phyloP scores from a whole-genome alignment of 345 rosid genomes.

The Acer campestre region DNA sequence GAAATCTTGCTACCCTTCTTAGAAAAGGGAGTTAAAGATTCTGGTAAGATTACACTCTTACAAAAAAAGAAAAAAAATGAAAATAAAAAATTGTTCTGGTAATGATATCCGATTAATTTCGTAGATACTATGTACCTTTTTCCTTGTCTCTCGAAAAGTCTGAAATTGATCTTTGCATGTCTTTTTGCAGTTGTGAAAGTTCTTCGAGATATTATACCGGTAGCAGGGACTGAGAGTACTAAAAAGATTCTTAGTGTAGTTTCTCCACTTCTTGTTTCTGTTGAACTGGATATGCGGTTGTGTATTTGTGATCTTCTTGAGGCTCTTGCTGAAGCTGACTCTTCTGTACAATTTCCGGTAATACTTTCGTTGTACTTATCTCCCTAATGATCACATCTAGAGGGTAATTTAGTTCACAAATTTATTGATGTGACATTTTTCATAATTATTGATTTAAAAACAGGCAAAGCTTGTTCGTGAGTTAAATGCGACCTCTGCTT shows the following conservation, averaged over 20 bases:
- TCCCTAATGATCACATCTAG: background rate
- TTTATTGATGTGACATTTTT: slow-evolving; percentile 17
- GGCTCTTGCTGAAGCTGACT: slow-evolving; percentile 67
- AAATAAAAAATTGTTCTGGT: slow-evolving; percentile 54
- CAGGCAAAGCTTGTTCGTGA: slow-evolving; percentile 69
- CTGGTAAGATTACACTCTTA: slow-evolving; percentile 50
- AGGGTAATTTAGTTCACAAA: slow-evolving; percentile 12
- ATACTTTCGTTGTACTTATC: slow-evolving; percentile 23
- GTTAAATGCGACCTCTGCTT: slow-evolving; percentile 70
- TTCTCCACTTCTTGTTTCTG: slow-evolving; percentile 71
- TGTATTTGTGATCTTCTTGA: slow-evolving; percentile 71
- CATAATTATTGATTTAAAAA: slow-evolving; percentile 28
- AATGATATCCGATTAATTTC: slow-evolving; percentile 17
- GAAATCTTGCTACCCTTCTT: slow-evolving; percentile 73
- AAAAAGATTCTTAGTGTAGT: slow-evolving; percentile 49
- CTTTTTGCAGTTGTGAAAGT: slow-evolving; percentile 55
- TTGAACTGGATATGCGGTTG: slow-evolving; percentile 57
- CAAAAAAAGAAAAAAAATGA: background rate
- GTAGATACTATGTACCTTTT: background rate
- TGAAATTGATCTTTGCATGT: slow-evolving; percentile 42
- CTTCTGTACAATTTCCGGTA: slow-evolving; percentile 67
- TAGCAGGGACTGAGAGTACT: slow-evolving; percentile 47
- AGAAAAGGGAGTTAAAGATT: slow-evolving; percentile 46
- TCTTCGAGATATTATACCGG: slow-evolving; percentile 57
- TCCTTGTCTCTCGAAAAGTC: background rate